Percentiles rank a stretch among this genome's conserved stretches.
These are phyloP conservation scores for Tuber aestivum DNA, from an alignment of 495 filamentous ascomycete species.

Conservation along the genomic window DNA sequence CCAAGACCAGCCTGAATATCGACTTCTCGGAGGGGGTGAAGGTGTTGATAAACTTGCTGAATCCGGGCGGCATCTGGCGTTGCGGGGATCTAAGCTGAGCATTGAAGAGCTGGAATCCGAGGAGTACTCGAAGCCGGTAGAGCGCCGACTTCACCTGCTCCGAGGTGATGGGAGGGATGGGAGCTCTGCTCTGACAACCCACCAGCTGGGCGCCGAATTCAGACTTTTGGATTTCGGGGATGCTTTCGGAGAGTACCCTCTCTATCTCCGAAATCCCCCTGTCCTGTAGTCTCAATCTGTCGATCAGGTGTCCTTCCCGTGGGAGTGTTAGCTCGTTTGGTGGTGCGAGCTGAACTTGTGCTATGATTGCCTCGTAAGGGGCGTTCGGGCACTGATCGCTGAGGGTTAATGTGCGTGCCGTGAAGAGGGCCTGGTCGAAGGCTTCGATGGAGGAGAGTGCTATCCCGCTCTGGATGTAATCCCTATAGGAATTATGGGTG, in stretches of 20 bases:
- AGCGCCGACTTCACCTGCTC: not conserved
- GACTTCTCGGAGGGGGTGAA: not conserved
- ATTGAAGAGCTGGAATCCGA: not conserved
- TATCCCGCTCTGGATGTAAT: not conserved
- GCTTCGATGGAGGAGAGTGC: not conserved
- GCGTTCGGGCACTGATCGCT: not conserved
- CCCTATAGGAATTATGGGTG: not conserved
- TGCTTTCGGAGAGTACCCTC: not conserved
- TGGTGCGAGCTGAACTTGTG: not conserved
- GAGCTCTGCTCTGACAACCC: not conserved
- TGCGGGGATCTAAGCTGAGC: not conserved
- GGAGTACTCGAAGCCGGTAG: not conserved
- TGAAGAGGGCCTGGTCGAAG: not conserved
- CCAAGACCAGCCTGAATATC: not conserved
- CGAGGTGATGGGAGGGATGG: not conserved
- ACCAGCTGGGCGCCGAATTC: not conserved
- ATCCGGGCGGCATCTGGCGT: not conserved
- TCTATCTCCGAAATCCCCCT: not conserved
- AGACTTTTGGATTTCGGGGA: not conserved
- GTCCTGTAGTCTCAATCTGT: not conserved
- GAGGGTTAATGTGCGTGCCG: not conserved
- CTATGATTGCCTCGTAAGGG: not conserved
- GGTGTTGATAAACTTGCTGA: not conserved
- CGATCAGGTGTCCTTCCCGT: not conserved
- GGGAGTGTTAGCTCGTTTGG: not conserved